Evolutionary conservation across 345 rosid genomes (phyloP).

Genomic region (Eucalyptus sp.): DNA sequence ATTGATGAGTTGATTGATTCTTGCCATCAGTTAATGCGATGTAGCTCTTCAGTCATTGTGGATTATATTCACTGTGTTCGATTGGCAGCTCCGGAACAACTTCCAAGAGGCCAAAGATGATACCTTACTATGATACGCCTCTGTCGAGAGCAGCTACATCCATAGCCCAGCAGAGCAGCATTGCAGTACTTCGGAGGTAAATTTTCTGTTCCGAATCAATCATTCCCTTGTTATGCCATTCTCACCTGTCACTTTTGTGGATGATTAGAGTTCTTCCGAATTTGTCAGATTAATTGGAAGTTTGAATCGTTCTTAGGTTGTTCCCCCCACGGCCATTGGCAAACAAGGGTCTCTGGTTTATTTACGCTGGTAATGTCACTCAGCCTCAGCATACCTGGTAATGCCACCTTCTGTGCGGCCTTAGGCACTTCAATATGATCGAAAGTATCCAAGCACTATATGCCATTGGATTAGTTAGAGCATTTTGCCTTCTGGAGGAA

Average conservation of each 20-base stretch:
- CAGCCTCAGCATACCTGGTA: constrained; percentile 31
- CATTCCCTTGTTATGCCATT: background rate
- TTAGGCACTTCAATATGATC: constrained; percentile 10
- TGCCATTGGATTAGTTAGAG: constrained; percentile 21
- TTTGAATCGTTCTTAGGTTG: constrained; percentile 8
- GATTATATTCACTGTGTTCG: background rate
- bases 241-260: too few relatives aligned
- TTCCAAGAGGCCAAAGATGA: constrained; percentile 33
- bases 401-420: constrained; percentile 42
- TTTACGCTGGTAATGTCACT: constrained; percentile 18
- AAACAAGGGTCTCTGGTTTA: constrained; percentile 17
- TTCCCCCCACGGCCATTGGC: constrained; percentile 19
- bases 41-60: background rate
- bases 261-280: background rate
- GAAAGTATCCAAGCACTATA: constrained; percentile 25
- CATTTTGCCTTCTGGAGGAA: constrained; percentile 16
- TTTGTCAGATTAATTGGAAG: background rate
- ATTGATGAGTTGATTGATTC: background rate
- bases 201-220: background rate
- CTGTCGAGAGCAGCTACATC: constrained; percentile 26
- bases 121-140: constrained; percentile 28
- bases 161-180: constrained; percentile 25
- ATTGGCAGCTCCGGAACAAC: constrained; percentile 24
- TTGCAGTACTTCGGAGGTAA: constrained; percentile 17
- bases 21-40: background rate